Conservation (phyloP, 345 rosid species). For the Gossypium herbaceum region DNA sequence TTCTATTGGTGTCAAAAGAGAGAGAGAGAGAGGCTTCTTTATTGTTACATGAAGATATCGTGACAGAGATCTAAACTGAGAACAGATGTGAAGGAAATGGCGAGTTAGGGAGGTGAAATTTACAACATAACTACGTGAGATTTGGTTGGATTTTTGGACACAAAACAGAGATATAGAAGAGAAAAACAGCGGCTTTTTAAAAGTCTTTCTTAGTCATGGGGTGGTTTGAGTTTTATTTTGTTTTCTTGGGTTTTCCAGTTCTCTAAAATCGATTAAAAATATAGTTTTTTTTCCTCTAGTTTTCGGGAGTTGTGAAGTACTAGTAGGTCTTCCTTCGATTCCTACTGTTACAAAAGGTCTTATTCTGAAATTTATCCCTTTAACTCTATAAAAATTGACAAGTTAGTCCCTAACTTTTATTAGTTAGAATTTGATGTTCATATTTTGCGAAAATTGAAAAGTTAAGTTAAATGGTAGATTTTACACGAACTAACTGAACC, state of each 20-base stretch:
- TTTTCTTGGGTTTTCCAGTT: neutral
- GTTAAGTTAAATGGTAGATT: no score
- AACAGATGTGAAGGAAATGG: slow-evolving; percentile 9
- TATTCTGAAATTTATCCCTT: no score
- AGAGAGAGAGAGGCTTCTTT: neutral
- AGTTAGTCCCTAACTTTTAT: no score
- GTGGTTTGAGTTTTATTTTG: neutral
- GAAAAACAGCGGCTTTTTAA: neutral
- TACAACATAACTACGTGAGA: neutral
- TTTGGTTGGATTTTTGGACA: slow-evolving; percentile 8
- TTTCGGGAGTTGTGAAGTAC: neutral
- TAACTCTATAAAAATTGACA: no score
- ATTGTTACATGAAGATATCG: neutral
- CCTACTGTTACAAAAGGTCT: no score
- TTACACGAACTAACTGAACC: no score
- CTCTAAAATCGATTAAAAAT: neutral
- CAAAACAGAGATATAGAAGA: neutral
- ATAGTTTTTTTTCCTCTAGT: no score
- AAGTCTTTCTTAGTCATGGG: neutral
- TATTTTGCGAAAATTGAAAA: no score
- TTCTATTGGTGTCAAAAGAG: neutral
- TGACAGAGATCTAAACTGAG: neutral
- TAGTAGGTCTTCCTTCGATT: neutral
- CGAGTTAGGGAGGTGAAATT: neutral
- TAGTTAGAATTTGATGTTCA: no score